Evolutionary conservation across 2,329 filamentous ascomycete genomes (phyloP).

Genomic region (Fusarium stilboides): DNA sequence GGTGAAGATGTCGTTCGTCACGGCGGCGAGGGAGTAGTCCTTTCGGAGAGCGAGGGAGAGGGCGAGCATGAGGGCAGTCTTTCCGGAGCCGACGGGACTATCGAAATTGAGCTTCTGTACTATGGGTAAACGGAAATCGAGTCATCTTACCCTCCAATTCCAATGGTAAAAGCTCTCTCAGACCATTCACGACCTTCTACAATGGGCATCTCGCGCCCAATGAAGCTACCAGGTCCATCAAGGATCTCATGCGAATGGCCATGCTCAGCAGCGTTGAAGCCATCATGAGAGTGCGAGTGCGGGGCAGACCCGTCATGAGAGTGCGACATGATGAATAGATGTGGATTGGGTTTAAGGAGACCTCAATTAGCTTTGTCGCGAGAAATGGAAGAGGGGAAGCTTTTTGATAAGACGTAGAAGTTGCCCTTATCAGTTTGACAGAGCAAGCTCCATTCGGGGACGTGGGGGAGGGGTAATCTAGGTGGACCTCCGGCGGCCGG

Average conservation of each 20-base stretch:
- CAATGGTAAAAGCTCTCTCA: constrained; percentile 92
- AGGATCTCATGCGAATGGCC: constrained; percentile 97
- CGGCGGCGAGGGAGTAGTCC: constrained; percentile 88
- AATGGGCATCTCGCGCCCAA: constrained; percentile 93
- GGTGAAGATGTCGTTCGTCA: constrained; percentile 99
- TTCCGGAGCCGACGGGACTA: constrained; percentile 95
- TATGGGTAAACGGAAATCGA: too few species aligned
- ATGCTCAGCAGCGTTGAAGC: constrained; percentile 76
- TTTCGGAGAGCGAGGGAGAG: constrained; percentile 88
- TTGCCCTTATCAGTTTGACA: constrained; percentile 37
- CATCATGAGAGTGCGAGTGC: constrained; percentile 71
- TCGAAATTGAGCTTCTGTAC: constrained; percentile 1
- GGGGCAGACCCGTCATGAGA: constrained; percentile 69
- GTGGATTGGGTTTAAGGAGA: neutral
- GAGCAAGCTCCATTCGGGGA: constrained; percentile 22
- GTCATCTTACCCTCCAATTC: constrained; percentile 88
- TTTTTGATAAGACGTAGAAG: constrained; percentile 19
- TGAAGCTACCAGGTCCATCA: constrained; percentile 90
- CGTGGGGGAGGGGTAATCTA: constrained; percentile 34
- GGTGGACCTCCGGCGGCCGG: constrained; percentile 16
- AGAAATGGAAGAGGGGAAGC: constrained; percentile 24
- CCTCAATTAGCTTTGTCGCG: constrained; percentile 1
- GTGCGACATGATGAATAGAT: constrained; percentile 57
- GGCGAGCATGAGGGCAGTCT: constrained; percentile 96
- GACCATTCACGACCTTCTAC: constrained; percentile 89